These are phyloP conservation scores for Podila horticola DNA, from an alignment of 192 early-diverging fungal species.

Conservation along the genomic window DNA sequence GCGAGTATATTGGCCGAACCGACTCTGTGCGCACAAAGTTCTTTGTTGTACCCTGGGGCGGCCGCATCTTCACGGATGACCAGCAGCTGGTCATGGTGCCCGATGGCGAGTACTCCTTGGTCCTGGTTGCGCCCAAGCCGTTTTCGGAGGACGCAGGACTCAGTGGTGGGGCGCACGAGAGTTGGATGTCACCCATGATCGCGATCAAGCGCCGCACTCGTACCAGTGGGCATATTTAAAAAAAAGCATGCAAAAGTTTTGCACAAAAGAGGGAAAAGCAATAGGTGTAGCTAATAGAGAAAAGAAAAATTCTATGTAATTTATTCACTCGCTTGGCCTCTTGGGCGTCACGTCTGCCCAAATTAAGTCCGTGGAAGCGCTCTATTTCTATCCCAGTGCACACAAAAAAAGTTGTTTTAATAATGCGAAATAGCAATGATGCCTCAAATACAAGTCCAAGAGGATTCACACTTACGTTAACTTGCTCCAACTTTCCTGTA, in stretches of 20 bases:
- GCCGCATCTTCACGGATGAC: not conserved
- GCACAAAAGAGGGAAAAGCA: not conserved
- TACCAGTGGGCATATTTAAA: not conserved
- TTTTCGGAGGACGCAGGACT: conserved; percentile 8
- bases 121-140: conserved; percentile 33
- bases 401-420: no score
- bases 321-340: no score
- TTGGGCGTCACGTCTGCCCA: no score
- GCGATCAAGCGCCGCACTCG: not conserved
- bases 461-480: no score
- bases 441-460: no score
- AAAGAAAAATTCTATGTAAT: no score
- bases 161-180: conserved; percentile 9
- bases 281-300: no score
- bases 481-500: not conserved
- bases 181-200: conserved; percentile 26
- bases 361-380: no score
- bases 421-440: no score
- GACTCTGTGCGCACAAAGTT: conserved; percentile 31
- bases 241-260: not conserved
- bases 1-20: conserved; percentile 33
- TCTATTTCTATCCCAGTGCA: no score
- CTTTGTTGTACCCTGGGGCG: conserved; percentile 15
- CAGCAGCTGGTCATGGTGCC: not conserved
- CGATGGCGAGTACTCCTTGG: conserved; percentile 29